phyloP scores from a whole-genome alignment of 805 yeast genomes.

The Priceomyces castillae region DNA sequence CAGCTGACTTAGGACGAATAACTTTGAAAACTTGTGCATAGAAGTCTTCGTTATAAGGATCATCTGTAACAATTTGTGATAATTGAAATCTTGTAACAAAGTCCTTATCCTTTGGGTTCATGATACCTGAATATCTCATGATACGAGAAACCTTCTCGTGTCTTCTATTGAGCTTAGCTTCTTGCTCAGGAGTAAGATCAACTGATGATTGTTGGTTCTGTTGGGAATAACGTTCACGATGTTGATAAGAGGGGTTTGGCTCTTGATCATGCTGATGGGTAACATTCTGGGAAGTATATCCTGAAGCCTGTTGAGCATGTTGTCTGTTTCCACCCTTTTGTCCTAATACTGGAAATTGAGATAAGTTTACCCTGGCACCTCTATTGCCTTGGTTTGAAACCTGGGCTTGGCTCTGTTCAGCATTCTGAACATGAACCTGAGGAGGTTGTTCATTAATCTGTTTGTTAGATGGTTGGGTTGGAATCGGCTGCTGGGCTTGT shows the following conservation, averaged over 20 bases:
- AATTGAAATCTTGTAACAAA: slow-evolving; percentile 91
- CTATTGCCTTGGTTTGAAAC: slow-evolving; percentile 1
- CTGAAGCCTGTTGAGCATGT: slow-evolving; percentile 10
- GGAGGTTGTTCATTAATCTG: background rate
- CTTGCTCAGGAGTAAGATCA: slow-evolving; percentile 67
- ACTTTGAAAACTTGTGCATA: slow-evolving; percentile 88
- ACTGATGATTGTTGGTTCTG: slow-evolving; percentile 25
- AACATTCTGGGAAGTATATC: slow-evolving; percentile 17
- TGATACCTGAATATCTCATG: slow-evolving; percentile 82
- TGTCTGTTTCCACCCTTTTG: slow-evolving; percentile 32
- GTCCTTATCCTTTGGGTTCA: slow-evolving; percentile 97
- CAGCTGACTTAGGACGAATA: slow-evolving; percentile 51
- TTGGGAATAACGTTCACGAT: slow-evolving; percentile 22
- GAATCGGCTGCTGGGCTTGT: slow-evolving; percentile 8
- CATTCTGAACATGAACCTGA: background rate
- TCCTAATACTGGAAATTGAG: slow-evolving; percentile 58
- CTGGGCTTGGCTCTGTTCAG: background rate
- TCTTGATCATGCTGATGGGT: slow-evolving; percentile 26
- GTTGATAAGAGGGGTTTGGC: slow-evolving; percentile 24
- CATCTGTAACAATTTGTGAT: slow-evolving; percentile 94
- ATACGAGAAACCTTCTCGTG: slow-evolving; percentile 74
- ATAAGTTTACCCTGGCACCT: slow-evolving; percentile 28
- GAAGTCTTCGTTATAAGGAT: slow-evolving; percentile 95
- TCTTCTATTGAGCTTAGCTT: slow-evolving; percentile 61
- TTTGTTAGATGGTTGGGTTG: slow-evolving; percentile 3